Conservation (phyloP, 148 eudicot genomes). For the Arctostaphylos glauca region DNA sequence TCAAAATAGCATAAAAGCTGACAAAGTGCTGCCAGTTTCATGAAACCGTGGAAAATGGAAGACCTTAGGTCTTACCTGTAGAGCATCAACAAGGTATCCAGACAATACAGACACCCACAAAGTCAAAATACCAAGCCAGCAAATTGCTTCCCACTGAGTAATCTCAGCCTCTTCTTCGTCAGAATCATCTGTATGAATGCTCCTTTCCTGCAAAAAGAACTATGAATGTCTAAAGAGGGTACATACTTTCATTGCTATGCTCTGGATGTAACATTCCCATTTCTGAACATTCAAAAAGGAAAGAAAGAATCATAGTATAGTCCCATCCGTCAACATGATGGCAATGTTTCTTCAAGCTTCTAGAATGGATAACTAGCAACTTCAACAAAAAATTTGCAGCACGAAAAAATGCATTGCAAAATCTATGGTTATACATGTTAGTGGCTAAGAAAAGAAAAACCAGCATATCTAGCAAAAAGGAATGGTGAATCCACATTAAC, state of each 20-base stretch:
- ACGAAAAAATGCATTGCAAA: not conserved
- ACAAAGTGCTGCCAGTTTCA: not conserved
- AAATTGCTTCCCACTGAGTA: constrained; percentile 68
- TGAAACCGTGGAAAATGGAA: not conserved
- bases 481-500: not conserved
- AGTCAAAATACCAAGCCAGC: constrained; percentile 83
- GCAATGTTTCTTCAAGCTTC: not conserved
- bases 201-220: constrained; percentile 40
- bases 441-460: not conserved
- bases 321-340: not conserved
- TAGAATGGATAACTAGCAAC: not conserved
- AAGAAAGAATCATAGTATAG: not conserved
- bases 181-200: constrained; percentile 32
- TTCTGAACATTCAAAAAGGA: not conserved
- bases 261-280: not conserved
- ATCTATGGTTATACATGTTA: not conserved
- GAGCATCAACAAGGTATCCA: constrained; percentile 90
- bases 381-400: not conserved
- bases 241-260: not conserved
- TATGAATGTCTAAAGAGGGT: not conserved
- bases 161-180: constrained; percentile 77
- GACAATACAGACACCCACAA: constrained; percentile 86
- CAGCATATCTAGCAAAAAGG: not conserved
- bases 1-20: not conserved
- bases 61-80: constrained; percentile 52